Base-by-base conservation (phyloP, 2,329 filamentous ascomycete species). In the Exophiala sideris region DNA sequence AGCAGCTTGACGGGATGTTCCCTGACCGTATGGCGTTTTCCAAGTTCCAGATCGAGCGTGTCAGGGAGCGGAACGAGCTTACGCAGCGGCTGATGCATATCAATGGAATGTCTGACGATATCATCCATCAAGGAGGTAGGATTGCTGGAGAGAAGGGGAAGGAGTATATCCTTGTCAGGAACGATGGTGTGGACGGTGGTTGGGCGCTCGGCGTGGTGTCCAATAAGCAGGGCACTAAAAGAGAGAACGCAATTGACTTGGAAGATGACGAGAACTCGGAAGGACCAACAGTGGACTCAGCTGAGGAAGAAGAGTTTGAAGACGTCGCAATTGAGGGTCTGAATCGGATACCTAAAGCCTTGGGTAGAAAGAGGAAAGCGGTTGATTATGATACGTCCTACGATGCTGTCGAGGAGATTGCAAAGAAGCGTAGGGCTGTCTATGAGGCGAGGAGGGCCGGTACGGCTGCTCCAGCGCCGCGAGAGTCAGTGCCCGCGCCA, bases 21-120 rank as follows among this genome's bases (percentile, higher is more conserved):
- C 92, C 94, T 0, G 88, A 99, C 68, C 84, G 94, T 21, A 96
- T 99, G 91, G 94, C 87, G 0, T 99, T 99, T 67, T 96, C 91
- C 1, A 87, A 81, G 57, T 99, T 99, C 66, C 94, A 99, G 71
- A 96, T 99, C 54, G 94, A 97, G 68, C 80, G 94, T 54, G 95
- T 97, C 9, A 84, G 81, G 62, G 92, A 99, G 73, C 81, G 95
- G 46, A 99, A 99, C 65, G 88, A 96, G 59, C 79, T 99, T 29
- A 99, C 95, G 0, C 94, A 99, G 68, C 81, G 92, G 36, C 75
- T 99, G 52, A 99, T 99, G 94, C 84, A 89, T 64, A 82, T 99
- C 64, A 91, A 92, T 63, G 92, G 91, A 34, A 95, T 95, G 89
- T 86, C 83, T 14, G 82, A 86, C 12, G 80, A 89, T 50, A 78